A percentile compares a stretch with the other conserved stretches of the same genome.
phyloP scores from a whole-genome alignment of 495 filamentous ascomycete genomes.

The Amphirosellinia nigrospora region DNA sequence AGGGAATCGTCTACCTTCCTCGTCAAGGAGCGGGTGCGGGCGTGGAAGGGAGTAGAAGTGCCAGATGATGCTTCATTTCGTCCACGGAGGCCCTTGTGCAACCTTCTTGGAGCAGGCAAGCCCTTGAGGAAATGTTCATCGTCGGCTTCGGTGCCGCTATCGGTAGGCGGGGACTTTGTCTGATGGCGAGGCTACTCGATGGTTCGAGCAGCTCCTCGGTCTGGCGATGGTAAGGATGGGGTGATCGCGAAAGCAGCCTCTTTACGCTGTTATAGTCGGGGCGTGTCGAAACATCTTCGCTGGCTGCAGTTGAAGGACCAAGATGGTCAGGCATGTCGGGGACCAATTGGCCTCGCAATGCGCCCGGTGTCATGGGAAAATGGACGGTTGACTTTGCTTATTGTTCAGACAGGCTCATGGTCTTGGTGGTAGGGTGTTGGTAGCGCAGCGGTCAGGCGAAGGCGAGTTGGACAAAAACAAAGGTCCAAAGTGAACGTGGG shows the following conservation, averaged over 20 bases:
- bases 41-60: slow-evolving; percentile 63
- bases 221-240: slow-evolving; percentile 75
- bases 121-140: slow-evolving; percentile 85
- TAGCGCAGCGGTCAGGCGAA: too few species aligned
- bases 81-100: slow-evolving; percentile 75
- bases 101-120: slow-evolving; percentile 75
- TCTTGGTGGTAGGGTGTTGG: background rate
- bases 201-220: slow-evolving; percentile 56
- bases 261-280: slow-evolving; percentile 45
- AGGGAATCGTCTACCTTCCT: slow-evolving; percentile 48
- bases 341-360: slow-evolving; percentile 26
- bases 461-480: background rate
- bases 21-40: slow-evolving; percentile 64
- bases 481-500: background rate
- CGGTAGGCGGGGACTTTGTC: slow-evolving; percentile 69
- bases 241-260: slow-evolving; percentile 70
- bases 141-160: slow-evolving; percentile 91
- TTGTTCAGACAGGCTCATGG: background rate
- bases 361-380: slow-evolving; percentile 22
- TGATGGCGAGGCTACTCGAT: slow-evolving; percentile 41
- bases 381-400: background rate
- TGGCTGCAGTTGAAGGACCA: slow-evolving; percentile 36
- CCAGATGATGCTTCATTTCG: slow-evolving; percentile 55
- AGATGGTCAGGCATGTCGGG: slow-evolving; percentile 50
- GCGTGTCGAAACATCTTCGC: slow-evolving; percentile 23